Percentiles rank a stretch among this genome's conserved stretches.
These are phyloP conservation scores for Fusarium abutilonis DNA, from an alignment of 2,329 filamentous ascomycete species.

Conservation along the genomic window DNA sequence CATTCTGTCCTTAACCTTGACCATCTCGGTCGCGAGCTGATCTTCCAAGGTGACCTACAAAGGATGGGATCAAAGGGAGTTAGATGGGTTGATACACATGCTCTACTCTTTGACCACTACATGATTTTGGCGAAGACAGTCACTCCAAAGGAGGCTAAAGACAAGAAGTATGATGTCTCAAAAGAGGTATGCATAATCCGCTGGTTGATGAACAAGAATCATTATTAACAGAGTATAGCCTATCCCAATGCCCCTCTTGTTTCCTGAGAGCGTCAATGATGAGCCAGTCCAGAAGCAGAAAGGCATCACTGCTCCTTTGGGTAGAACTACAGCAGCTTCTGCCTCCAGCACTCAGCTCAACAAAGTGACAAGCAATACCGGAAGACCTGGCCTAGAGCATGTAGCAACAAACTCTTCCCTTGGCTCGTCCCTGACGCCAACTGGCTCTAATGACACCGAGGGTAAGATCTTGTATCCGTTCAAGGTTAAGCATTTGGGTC, in stretches of 20 bases:
- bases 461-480: conserved; percentile 92
- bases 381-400: conserved; percentile 72
- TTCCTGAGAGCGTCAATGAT: conserved; percentile 91
- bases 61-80: conserved; percentile 89
- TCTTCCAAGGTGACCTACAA: conserved; percentile 89
- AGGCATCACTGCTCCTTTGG: conserved; percentile 72
- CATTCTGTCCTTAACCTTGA: conserved; percentile 90
- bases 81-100: conserved; percentile 92
- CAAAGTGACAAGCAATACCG: conserved; percentile 63
- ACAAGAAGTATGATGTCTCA: conserved; percentile 93
- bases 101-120: conserved; percentile 95
- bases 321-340: conserved; percentile 69
- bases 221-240: conserved; percentile 61
- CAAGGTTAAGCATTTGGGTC: conserved; percentile 92
- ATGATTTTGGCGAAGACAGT: conserved; percentile 89
- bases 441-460: conserved; percentile 72
- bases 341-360: conserved; percentile 67
- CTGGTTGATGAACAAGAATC: neutral
- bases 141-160: conserved; percentile 72
- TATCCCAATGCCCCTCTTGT: conserved; percentile 95
- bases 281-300: conserved; percentile 88
- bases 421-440: conserved; percentile 58
- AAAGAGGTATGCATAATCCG: conserved; percentile 72
- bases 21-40: conserved; percentile 90
- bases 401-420: conserved; percentile 73